These are phyloP conservation scores for Viola odorata DNA, from an alignment of 345 rosid species.

Conservation along the genomic window DNA sequence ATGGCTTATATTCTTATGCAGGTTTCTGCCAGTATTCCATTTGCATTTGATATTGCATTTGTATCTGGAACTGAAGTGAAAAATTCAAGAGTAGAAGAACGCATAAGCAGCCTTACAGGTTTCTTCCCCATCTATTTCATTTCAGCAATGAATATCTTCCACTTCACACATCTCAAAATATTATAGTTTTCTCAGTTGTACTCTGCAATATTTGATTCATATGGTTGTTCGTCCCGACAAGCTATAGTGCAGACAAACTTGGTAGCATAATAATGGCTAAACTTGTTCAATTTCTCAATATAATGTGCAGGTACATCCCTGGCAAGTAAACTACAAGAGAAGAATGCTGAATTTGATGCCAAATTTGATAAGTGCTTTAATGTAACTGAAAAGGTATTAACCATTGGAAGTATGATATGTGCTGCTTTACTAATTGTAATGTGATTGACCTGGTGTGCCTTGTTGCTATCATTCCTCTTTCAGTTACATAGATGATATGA, in stretches of 20 bases:
- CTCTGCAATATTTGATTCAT: background rate
- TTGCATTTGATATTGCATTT: constrained; percentile 64
- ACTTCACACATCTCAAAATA: background rate
- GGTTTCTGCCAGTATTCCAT: constrained; percentile 64
- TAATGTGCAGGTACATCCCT: constrained; percentile 39
- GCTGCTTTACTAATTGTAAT: background rate
- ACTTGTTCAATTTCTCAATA: background rate
- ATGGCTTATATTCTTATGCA: constrained; percentile 21
- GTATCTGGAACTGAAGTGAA: constrained; percentile 48
- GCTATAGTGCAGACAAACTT: background rate
- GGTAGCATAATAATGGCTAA: too few species aligned
- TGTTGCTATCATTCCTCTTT: constrained; percentile 2
- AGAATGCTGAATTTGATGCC: constrained; percentile 57
- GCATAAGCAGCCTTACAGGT: constrained; percentile 72
- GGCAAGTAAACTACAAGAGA: constrained; percentile 50
- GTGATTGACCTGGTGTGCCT: background rate
- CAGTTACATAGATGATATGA: background rate
- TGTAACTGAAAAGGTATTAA: constrained; percentile 53
- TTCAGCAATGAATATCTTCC: constrained; percentile 6
- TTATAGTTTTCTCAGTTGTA: constrained; percentile 2
- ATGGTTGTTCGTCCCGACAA: background rate
- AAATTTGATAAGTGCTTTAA: constrained; percentile 56
- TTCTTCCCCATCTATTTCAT: constrained; percentile 14
- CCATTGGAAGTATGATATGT: background rate
- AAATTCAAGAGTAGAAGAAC: constrained; percentile 45